Conservation (phyloP, 768 basidiomycete genomes). For the Myochromella boudieri region DNA sequence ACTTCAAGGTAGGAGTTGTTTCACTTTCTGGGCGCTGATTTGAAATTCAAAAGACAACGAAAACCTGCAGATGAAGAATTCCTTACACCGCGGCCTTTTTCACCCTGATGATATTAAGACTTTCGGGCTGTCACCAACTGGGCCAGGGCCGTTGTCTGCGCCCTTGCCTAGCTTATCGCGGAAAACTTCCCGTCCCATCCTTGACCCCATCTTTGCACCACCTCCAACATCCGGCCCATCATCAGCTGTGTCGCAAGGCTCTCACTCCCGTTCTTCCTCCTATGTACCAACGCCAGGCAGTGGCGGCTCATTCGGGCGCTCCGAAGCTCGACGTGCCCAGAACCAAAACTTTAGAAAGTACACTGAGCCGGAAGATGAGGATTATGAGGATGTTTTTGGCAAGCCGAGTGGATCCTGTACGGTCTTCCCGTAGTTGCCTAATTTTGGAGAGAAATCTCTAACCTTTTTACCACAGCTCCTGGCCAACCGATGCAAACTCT, state of each 20-base stretch:
- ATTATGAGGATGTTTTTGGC: slow-evolving; percentile 95
- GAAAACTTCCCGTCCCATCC: slow-evolving; percentile 52
- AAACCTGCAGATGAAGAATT: slow-evolving; percentile 60
- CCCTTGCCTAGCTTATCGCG: slow-evolving; percentile 58
- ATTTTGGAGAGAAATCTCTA: slow-evolving; percentile 4
- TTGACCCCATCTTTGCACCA: slow-evolving; percentile 42
- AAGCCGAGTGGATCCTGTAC: slow-evolving; percentile 67
- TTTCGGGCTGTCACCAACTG: slow-evolving; percentile 50
- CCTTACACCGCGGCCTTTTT: slow-evolving; percentile 71
- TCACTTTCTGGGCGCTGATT: not conserved
- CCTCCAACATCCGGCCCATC: slow-evolving; percentile 29
- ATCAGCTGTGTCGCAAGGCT: slow-evolving; percentile 20
- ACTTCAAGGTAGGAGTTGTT: slow-evolving; percentile 65
- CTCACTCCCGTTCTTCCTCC: slow-evolving; percentile 63
- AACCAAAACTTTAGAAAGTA: slow-evolving; percentile 77
- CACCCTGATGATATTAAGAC: slow-evolving; percentile 90
- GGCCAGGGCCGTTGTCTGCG: slow-evolving; percentile 65
- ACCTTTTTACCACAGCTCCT: slow-evolving; percentile 32
- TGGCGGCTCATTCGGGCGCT: slow-evolving; percentile 63
- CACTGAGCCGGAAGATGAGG: slow-evolving; percentile 83
- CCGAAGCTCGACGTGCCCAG: slow-evolving; percentile 56
- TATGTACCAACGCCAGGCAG: slow-evolving; percentile 41
- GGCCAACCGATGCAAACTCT: slow-evolving; percentile 72
- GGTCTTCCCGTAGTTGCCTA: slow-evolving; percentile 24
- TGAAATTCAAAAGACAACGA: not conserved